These are phyloP conservation scores for Pyrenophora tritici-repentis DNA, from an alignment of 2,329 filamentous ascomycete genomes.

Conservation along the genomic window DNA sequence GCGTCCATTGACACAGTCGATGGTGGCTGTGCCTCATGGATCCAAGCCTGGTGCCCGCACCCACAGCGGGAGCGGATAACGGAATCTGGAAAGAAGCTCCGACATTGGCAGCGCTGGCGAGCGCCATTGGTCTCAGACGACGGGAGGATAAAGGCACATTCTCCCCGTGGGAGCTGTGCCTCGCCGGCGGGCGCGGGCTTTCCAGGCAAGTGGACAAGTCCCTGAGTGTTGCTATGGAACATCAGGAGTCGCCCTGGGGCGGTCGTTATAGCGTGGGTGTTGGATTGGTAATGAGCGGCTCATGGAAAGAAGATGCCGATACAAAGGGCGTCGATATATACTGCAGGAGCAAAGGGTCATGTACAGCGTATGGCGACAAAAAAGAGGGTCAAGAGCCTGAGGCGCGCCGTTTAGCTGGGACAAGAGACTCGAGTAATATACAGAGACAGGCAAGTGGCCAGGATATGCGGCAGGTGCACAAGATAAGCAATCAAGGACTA, in stretches of 20 bases:
- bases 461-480: conserved; percentile 33
- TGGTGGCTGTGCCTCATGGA: conserved; percentile 47
- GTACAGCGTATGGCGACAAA: conserved; percentile 8
- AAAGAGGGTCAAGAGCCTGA: conserved; percentile 19
- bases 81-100: conserved; percentile 50
- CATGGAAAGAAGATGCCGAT: conserved; percentile 38
- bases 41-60: conserved; percentile 55
- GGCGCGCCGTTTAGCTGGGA: conserved; percentile 31
- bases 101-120: conserved; percentile 52
- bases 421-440: conserved; percentile 34
- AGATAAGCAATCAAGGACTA: conserved; percentile 40
- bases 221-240: conserved; percentile 44
- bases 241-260: conserved; percentile 40
- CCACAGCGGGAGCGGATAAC: conserved; percentile 50
- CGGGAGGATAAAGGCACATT: conserved; percentile 45
- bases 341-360: conserved; percentile 9
- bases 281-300: conserved; percentile 29
- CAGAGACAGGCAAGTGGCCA: conserved; percentile 31
- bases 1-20: conserved; percentile 45
- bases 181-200: conserved; percentile 34
- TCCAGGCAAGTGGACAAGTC: conserved; percentile 37
- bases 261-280: conserved; percentile 33
- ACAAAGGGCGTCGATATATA: conserved; percentile 12
- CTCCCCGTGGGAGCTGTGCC: conserved; percentile 45
- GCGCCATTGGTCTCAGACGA: conserved; percentile 29